Conservation (phyloP, 352 stramenopile species). For the Globisporangium polare region DNA sequence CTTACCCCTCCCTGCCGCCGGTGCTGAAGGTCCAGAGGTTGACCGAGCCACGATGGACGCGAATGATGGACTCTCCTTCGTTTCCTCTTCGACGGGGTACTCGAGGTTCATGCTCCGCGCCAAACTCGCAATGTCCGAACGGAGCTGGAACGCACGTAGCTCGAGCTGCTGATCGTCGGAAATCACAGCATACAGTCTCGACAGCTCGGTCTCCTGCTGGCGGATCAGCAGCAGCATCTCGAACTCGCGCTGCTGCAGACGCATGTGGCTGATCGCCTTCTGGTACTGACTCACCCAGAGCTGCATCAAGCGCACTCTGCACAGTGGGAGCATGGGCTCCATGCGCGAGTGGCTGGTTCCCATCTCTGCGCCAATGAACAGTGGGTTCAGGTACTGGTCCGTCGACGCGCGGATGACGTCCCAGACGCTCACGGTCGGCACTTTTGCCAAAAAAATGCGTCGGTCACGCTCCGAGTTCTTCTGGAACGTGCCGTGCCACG, state of each 20-base stretch:
- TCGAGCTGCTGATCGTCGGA: constrained; percentile 60
- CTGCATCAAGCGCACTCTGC: constrained; percentile 83
- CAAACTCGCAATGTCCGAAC: constrained; percentile 67
- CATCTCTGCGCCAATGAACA: constrained; percentile 55
- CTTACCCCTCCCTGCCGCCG: constrained; percentile 7
- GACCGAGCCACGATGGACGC: constrained; percentile 7
- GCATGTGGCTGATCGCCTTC: constrained; percentile 86
- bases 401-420: constrained; percentile 81
- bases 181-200: constrained; percentile 54
- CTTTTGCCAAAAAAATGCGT: constrained; percentile 50
- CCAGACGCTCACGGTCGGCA: constrained; percentile 80
- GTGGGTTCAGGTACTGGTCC: constrained; percentile 78
- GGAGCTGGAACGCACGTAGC: constrained; percentile 54
- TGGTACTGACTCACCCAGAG: constrained; percentile 85
- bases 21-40: constrained; percentile 1
- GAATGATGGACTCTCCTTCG: constrained; percentile 13
- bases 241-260: constrained; percentile 80
- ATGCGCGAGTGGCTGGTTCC: constrained; percentile 22
- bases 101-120: constrained; percentile 74
- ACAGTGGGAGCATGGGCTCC: constrained; percentile 79
- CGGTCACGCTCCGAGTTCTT: constrained; percentile 85
- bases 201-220: constrained; percentile 76
- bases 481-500: constrained; percentile 92
- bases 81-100: constrained; percentile 35
- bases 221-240: constrained; percentile 82